Percentiles rank a stretch among this genome's conserved stretches.
Evolutionary conservation across 2,329 filamentous ascomycete genomes (phyloP).

Genomic region (Bipolaris cookei): DNA sequence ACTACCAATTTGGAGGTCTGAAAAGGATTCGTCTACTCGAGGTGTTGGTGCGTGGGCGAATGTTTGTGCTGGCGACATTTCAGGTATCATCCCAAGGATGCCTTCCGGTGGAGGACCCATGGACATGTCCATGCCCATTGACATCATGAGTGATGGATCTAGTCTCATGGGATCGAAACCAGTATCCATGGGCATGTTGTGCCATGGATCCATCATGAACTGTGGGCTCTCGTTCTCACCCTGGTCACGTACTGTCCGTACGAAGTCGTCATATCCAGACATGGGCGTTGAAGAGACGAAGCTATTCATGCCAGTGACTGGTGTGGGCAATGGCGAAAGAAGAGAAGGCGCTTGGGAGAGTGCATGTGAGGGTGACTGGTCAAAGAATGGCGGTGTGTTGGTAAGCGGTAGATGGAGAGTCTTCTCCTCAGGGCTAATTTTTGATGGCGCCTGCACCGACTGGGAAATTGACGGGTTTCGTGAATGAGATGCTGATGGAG

Average conservation of each 20-base stretch:
- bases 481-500: slow-evolving; percentile 39
- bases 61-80: slow-evolving; percentile 47
- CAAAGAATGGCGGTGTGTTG: slow-evolving; percentile 50
- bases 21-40: slow-evolving; percentile 55
- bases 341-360: slow-evolving; percentile 36
- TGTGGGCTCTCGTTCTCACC: slow-evolving; percentile 54
- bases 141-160: slow-evolving; percentile 54
- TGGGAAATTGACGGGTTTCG: slow-evolving; percentile 43
- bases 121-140: slow-evolving; percentile 54
- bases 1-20: slow-evolving; percentile 54
- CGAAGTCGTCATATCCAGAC: slow-evolving; percentile 56
- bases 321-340: slow-evolving; percentile 49
- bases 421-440: slow-evolving; percentile 46
- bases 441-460: slow-evolving; percentile 38
- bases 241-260: slow-evolving; percentile 47
- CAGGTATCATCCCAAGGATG: slow-evolving; percentile 55
- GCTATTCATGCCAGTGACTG: slow-evolving; percentile 47
- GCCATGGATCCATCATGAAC: slow-evolving; percentile 58
- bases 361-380: slow-evolving; percentile 49
- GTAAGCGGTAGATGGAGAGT: slow-evolving; percentile 34
- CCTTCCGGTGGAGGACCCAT: slow-evolving; percentile 50
- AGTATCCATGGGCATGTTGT: slow-evolving; percentile 53
- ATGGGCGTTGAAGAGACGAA: slow-evolving; percentile 55
- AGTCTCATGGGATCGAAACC: slow-evolving; percentile 54
- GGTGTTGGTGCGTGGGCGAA: slow-evolving; percentile 54